A percentile compares a stretch with the other conserved stretches of the same genome.
Evolutionary conservation across 495 filamentous ascomycete species (phyloP).

Genomic region (Rostrohypoxylon terebratum): DNA sequence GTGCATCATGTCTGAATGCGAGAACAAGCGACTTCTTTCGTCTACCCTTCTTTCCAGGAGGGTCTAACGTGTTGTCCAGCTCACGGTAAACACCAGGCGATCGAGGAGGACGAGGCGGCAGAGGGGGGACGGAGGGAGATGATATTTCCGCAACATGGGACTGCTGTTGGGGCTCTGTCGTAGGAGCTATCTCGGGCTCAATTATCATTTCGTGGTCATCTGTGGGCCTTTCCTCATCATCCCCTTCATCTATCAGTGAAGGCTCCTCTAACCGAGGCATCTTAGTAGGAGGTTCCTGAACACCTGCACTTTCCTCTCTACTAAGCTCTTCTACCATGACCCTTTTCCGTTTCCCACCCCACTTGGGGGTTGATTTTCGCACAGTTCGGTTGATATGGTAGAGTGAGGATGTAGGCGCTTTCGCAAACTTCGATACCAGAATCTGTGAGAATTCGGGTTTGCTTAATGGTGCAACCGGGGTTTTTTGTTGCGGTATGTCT

Average conservation of each 20-base stretch:
- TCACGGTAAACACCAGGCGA: slow-evolving; percentile 47
- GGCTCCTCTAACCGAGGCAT: slow-evolving; percentile 18
- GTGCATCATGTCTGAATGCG: slow-evolving; percentile 48
- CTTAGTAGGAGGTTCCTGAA: slow-evolving; percentile 18
- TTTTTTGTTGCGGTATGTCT: not conserved
- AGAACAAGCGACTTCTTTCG: slow-evolving; percentile 52
- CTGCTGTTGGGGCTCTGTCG: not conserved
- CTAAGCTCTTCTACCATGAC: not conserved
- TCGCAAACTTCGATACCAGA: slow-evolving; percentile 26
- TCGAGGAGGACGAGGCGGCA: slow-evolving; percentile 7
- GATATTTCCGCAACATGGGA: not conserved
- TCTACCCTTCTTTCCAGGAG: slow-evolving; percentile 46
- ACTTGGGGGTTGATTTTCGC: slow-evolving; percentile 15
- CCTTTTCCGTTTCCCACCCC: slow-evolving; percentile 26
- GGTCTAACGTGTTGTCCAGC: slow-evolving; percentile 43
- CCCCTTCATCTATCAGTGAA: not conserved
- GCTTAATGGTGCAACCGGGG: not conserved
- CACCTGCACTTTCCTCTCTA: not conserved
- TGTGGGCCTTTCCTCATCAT: not conserved
- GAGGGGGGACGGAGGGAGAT: not conserved
- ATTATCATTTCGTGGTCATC: not conserved
- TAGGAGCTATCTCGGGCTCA: not conserved
- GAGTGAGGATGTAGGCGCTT: slow-evolving; percentile 10
- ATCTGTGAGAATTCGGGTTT: slow-evolving; percentile 32
- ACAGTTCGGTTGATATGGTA: slow-evolving; percentile 12